These are phyloP conservation scores for Ostreobium quekettii DNA, from an alignment of 139 green algal species.

Conservation along the genomic window DNA sequence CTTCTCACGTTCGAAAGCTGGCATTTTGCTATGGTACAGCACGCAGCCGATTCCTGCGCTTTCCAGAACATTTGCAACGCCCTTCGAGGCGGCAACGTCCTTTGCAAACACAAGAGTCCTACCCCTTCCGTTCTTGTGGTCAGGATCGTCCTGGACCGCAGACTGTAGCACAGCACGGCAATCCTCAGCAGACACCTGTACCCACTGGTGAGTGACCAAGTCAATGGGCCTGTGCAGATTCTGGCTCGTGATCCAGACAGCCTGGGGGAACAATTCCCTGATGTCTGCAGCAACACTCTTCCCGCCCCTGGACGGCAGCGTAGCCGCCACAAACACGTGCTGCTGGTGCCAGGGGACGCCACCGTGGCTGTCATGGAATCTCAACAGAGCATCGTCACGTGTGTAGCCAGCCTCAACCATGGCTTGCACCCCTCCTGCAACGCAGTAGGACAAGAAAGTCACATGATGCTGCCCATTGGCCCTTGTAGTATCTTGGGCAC, in stretches of 20 bases:
- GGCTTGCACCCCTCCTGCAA: slow-evolving; percentile 20
- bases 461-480: slow-evolving; percentile 4
- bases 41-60: background rate
- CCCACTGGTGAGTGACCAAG: slow-evolving; percentile 41
- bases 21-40: slow-evolving; percentile 44
- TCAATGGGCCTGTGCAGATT: slow-evolving; percentile 56
- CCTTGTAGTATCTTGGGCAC: slow-evolving; percentile 1
- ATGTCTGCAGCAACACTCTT: slow-evolving; percentile 53
- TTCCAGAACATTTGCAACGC: background rate
- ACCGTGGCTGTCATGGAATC: background rate
- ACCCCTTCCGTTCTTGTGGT: slow-evolving; percentile 29
- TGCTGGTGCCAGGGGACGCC: slow-evolving; percentile 45
- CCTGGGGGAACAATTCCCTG: slow-evolving; percentile 41
- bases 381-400: background rate
- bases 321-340: slow-evolving; percentile 91
- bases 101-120: slow-evolving; percentile 74
- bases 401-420: slow-evolving; percentile 45
- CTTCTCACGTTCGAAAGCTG: slow-evolving; percentile 20
- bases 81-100: slow-evolving; percentile 42
- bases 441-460: too few species aligned
- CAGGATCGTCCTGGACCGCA: slow-evolving; percentile 23
- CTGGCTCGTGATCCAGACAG: slow-evolving; percentile 55
- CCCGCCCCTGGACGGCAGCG: slow-evolving; percentile 64
- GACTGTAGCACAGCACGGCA: slow-evolving; percentile 17
- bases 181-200: slow-evolving; percentile 17